Evolutionary conservation across 495 filamentous ascomycete species (phyloP).

Genomic region (Penicillium subrubescens): DNA sequence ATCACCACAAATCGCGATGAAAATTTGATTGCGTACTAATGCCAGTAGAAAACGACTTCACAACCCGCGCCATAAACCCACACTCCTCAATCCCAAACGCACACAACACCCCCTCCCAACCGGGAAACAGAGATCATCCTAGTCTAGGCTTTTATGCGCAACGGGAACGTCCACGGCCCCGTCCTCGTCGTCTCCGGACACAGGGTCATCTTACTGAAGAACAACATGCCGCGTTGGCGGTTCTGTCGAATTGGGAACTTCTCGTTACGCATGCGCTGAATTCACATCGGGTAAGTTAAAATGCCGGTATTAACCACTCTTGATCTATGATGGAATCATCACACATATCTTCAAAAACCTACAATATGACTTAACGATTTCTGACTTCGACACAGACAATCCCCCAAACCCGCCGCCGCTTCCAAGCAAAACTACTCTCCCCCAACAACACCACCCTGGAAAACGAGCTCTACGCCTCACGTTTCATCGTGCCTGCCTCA

Average conservation of each 20-base stretch:
- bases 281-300: conserved; percentile 31
- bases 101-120: neutral
- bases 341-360: neutral
- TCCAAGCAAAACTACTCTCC: conserved; percentile 38
- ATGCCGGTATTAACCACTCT: neutral
- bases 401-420: conserved; percentile 44
- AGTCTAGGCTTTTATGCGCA: neutral
- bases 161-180: conserved; percentile 1
- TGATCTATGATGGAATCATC: neutral
- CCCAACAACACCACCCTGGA: conserved; percentile 32
- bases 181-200: conserved; percentile 14
- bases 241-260: conserved; percentile 40
- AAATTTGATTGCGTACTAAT: neutral
- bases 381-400: conserved; percentile 29
- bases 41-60: conserved; percentile 6
- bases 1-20: too few relatives aligned
- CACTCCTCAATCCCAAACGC: conserved; percentile 3
- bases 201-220: conserved; percentile 31
- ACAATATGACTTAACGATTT: too few relatives aligned
- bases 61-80: conserved; percentile 5
- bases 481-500: conserved; percentile 28
- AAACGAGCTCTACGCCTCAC: conserved; percentile 33
- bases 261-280: conserved; percentile 39
- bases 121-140: neutral
- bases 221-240: conserved; percentile 38